Evolutionary conservation across 345 rosid species (phyloP).

Genomic region (Brassica napus): Da-Ae NC_063448.1:3513501-3514000

Average conservation of each 20-base stretch:
- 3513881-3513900: background rate
- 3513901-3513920: slow-evolving; percentile 6
- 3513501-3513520: slow-evolving; percentile 94
- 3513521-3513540: slow-evolving; percentile 92
- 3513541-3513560: slow-evolving; percentile 99
- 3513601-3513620: slow-evolving; percentile 47
- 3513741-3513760: slow-evolving; percentile 44
- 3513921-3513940: background rate
- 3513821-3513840: slow-evolving; percentile 30
- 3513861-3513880: slow-evolving; percentile 9
- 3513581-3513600: slow-evolving; percentile 96
- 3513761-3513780: slow-evolving; percentile 27
- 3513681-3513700: slow-evolving; percentile 35
- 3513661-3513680: slow-evolving; percentile 31
- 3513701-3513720: slow-evolving; percentile 36
- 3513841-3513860: slow-evolving; percentile 11
- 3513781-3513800: slow-evolving; percentile 37
- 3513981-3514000: no score
- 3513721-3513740: slow-evolving; percentile 39
- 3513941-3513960: no score
- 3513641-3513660: slow-evolving; percentile 39
- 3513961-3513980: no score
- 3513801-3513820: slow-evolving; percentile 39
- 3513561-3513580: slow-evolving; percentile 89
- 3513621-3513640: slow-evolving; percentile 21